Evolutionary conservation across 768 basidiomycete species (phyloP).

Genomic region (Mycena crocata): DNA sequence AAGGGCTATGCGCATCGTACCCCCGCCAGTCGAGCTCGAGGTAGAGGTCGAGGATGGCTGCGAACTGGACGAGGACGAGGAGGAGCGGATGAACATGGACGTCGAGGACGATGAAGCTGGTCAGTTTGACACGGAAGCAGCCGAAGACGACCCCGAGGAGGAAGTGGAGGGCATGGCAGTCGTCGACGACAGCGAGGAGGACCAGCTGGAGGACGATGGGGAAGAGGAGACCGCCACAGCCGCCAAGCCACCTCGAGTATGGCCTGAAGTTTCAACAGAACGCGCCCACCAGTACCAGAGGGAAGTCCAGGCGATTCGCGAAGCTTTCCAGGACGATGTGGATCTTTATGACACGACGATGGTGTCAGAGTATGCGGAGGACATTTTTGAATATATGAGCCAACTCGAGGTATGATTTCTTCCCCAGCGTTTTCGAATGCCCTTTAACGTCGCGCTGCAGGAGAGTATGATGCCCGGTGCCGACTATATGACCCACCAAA

Average conservation of each 20-base stretch:
- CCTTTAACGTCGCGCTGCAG: conserved; percentile 54
- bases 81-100: conserved; percentile 67
- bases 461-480: conserved; percentile 90
- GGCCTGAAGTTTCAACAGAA: conserved; percentile 81
- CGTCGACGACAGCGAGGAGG: conserved; percentile 60
- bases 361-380: conserved; percentile 99
- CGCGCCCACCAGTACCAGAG: conserved; percentile 66
- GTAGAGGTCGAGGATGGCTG: conserved; percentile 53
- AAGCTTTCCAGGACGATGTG: conserved; percentile 77
- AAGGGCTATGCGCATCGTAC: conserved; percentile 56
- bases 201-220: conserved; percentile 37
- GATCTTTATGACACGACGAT: conserved; percentile 88
- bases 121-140: conserved; percentile 58
- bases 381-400: conserved; percentile 97
- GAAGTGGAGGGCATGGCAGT: conserved; percentile 77
- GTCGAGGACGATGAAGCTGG: conserved; percentile 58
- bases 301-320: conserved; percentile 76
- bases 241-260: conserved; percentile 62
- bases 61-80: conserved; percentile 53
- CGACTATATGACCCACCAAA: conserved; percentile 94
- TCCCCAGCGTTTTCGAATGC: neutral
- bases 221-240: conserved; percentile 42
- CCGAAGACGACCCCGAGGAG: conserved; percentile 53
- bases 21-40: conserved; percentile 54
- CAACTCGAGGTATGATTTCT: conserved; percentile 81